These are phyloP conservation scores for Favolaschia claudopus DNA, from an alignment of 768 basidiomycete genomes.

Conservation along the genomic window DNA sequence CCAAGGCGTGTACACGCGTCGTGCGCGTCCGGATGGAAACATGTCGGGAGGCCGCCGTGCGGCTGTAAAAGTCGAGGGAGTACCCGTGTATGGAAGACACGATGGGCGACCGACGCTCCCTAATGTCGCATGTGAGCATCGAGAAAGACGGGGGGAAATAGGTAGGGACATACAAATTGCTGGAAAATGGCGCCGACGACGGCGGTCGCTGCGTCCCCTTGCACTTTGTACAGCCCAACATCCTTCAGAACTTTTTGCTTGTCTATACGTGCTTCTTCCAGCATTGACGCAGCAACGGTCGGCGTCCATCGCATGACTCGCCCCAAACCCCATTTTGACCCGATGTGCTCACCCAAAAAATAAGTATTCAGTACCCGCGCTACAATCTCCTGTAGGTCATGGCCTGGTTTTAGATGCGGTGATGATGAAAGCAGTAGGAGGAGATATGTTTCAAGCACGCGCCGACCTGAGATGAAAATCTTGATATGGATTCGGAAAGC, in stretches of 20 bases:
- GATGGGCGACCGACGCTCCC: conserved; percentile 58
- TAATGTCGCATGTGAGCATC: conserved; percentile 27
- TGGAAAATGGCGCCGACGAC: conserved; percentile 79
- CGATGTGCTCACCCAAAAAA: conserved; percentile 76
- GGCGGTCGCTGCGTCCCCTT: conserved; percentile 80
- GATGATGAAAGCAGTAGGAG: conserved; percentile 73
- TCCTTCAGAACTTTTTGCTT: conserved; percentile 50
- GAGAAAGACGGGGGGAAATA: not conserved
- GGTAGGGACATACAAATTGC: conserved; percentile 73
- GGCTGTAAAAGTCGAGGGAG: conserved; percentile 49
- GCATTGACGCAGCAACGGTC: conserved; percentile 49
- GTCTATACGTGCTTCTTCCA: conserved; percentile 37
- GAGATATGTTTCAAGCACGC: conserved; percentile 79
- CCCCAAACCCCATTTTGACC: conserved; percentile 77
- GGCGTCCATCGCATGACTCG: conserved; percentile 81
- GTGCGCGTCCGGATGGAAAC: conserved; percentile 57
- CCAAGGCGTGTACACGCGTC: conserved; percentile 58
- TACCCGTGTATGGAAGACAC: conserved; percentile 58
- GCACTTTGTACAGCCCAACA: conserved; percentile 79
- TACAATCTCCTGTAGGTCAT: conserved; percentile 66
- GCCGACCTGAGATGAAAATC: conserved; percentile 62
- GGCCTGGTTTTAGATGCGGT: conserved; percentile 50
- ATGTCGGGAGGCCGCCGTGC: conserved; percentile 49
- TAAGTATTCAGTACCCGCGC: conserved; percentile 72
- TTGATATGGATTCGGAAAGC: not conserved